Percentiles rank a stretch among this genome's conserved stretches.
These are phyloP conservation scores for Lizanozyma gosingica DNA, from an alignment of 1,139 yeast species.

Conservation along the genomic window DNA sequence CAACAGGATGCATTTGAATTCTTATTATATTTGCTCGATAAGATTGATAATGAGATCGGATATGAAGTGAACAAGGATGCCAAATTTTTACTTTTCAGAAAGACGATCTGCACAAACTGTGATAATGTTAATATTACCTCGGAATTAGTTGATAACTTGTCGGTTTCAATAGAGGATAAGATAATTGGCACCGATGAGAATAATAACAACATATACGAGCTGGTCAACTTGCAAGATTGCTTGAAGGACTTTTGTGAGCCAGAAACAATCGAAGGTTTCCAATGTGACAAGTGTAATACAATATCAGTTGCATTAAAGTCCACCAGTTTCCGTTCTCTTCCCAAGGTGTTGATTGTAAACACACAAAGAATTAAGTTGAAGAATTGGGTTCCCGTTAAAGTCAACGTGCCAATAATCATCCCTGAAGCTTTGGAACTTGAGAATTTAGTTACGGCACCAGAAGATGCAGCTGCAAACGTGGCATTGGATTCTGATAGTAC, in stretches of 20 bases:
- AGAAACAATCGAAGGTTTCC: conserved; percentile 55
- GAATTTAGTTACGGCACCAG: conserved; percentile 22
- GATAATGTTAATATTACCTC: conserved; percentile 47
- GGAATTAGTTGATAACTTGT: conserved; percentile 59
- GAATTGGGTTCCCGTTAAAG: conserved; percentile 86
- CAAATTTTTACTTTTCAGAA: conserved; percentile 57
- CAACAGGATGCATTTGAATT: conserved; percentile 97
- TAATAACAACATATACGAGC: conserved; percentile 37
- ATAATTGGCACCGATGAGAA: conserved; percentile 30
- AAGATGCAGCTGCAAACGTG: conserved; percentile 19
- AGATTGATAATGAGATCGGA: conserved; percentile 48
- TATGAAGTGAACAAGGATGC: conserved; percentile 40
- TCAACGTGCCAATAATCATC: conserved; percentile 61
- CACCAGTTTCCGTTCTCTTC: conserved; percentile 52
- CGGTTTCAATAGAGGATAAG: conserved; percentile 48
- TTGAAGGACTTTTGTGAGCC: conserved; percentile 36
- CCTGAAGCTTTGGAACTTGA: conserved; percentile 38
- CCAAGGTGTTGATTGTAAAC: conserved; percentile 60
- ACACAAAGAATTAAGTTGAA: conserved; percentile 75
- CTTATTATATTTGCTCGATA: conserved; percentile 56
- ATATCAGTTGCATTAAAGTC: conserved; percentile 36
- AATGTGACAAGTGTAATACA: conserved; percentile 52
- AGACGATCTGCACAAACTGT: conserved; percentile 57
- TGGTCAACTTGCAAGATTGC: conserved; percentile 44
- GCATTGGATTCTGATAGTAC: conserved; percentile 13